phyloP scores from a whole-genome alignment of 176 grass and related monocot genomes.

The Typha latifolia region DNA sequence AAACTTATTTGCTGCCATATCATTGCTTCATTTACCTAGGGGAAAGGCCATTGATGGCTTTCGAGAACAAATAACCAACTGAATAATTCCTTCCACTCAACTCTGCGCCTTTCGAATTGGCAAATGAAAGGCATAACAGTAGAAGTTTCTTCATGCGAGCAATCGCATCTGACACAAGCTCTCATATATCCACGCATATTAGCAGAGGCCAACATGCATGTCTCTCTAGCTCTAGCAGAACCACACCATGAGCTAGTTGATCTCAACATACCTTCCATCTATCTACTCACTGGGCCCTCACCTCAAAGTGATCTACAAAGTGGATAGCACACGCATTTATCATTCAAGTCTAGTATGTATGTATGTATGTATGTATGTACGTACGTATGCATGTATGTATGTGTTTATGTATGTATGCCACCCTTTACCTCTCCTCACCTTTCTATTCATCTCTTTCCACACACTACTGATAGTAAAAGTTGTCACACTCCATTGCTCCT shows the following conservation, averaged over 20 bases:
- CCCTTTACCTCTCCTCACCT: background rate
- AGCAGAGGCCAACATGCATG: too few species aligned
- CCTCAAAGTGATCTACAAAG: background rate
- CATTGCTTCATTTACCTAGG: too few species aligned
- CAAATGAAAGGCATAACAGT: background rate
- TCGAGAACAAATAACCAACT: too few species aligned
- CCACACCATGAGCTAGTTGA: too few species aligned
- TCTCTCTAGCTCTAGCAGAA: too few species aligned
- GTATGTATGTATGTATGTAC: too few species aligned
- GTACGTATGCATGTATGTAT: background rate
- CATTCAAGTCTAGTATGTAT: background rate
- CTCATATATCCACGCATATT: background rate
- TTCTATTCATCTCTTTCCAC: background rate
- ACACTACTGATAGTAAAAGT: background rate
- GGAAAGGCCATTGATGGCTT: too few species aligned
- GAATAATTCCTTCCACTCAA: too few species aligned
- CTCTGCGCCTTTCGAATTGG: too few species aligned
- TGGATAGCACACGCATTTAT: slow-evolving; percentile 1
- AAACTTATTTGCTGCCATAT: too few species aligned
- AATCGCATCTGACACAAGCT: background rate
- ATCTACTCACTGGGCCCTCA: too few species aligned
- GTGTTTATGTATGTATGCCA: background rate
- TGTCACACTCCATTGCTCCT: background rate
- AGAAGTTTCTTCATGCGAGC: background rate
- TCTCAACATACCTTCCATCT: too few species aligned